Base-by-base conservation (phyloP, 2,329 filamentous ascomycete species). In the Drechslerella coelobrocha region DNA sequence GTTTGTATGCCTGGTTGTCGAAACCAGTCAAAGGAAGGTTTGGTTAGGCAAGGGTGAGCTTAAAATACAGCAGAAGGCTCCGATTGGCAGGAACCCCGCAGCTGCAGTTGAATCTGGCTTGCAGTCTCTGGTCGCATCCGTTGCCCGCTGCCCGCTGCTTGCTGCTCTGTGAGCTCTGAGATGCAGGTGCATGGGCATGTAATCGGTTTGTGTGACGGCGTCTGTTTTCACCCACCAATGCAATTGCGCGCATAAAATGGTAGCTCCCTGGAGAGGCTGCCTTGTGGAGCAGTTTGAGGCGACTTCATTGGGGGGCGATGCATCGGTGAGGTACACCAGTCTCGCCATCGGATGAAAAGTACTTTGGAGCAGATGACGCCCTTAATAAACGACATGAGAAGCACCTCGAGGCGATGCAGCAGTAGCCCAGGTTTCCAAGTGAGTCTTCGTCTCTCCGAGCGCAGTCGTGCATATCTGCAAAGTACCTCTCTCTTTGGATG, bases 231-330 rank as follows among this genome's bases (percentile, higher is more conserved):
- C 31, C 43, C 29, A 17, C 59, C 26, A 24, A 17, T 66, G 50
- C 43, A 41, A 54, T 55, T 71, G 66, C 66, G 59, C 59, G 66
- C 57, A 71, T 71, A 71, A 71, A 71, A 51, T 23, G 55, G 51
- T 9, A 27, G 10, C 6, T 12, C 9, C 51, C 50, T 61, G 62
- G 53, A 60, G 1, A 14, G 17, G 34, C 12, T 21, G 29, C 56
- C 50, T 55, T 61, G 54, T 55, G 56, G 63, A 68, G 56, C 23
- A 61, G 55, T 39, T 41, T 24, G 17, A 59, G 41, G 19, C 61
- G 31, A 43, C 23, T 10, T 19, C n/a, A 19, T 4, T 12, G 21
- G 41, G 37, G 37, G 37, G 37, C 37, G 37, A 41, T 41, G 37
- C 41, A 45, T 17, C 47, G 43, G 23, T 48, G 43, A 48, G 43